phyloP scores from a whole-genome alignment of 1,284 basidiomycete species.

The Sporisorium reilianum region DNA sequence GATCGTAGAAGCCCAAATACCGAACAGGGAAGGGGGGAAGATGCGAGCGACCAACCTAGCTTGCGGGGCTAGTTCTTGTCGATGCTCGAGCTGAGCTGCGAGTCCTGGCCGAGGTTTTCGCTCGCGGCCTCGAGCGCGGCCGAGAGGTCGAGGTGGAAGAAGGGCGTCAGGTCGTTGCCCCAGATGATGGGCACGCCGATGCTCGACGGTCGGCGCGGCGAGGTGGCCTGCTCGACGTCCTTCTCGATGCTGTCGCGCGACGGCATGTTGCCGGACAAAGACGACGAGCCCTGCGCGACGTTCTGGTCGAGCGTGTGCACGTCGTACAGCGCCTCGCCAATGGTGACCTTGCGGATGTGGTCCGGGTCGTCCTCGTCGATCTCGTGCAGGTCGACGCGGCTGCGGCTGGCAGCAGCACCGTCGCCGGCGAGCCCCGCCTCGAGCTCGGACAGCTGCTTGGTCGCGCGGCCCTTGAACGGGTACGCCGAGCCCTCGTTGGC shows the following conservation, averaged over 20 bases:
- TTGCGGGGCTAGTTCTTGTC: slow-evolving; percentile 22
- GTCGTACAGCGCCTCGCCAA: slow-evolving; percentile 34
- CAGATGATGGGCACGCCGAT: slow-evolving; percentile 69
- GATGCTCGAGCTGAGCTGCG: slow-evolving; percentile 26
- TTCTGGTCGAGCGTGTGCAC: slow-evolving; percentile 20
- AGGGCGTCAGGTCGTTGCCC: slow-evolving; percentile 75
- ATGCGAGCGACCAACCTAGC: too few species aligned
- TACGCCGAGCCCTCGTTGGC: slow-evolving; percentile 44
- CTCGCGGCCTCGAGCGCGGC: slow-evolving; percentile 79
- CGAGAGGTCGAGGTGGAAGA: slow-evolving; percentile 86
- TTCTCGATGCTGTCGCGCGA: slow-evolving; percentile 35
- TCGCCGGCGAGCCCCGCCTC: slow-evolving; percentile 71
- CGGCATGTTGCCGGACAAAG: slow-evolving; percentile 9
- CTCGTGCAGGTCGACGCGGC: slow-evolving; percentile 70
- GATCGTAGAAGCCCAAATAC: not conserved
- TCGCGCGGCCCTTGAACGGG: slow-evolving; percentile 33
- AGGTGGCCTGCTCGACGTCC: slow-evolving; percentile 23
- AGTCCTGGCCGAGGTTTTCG: slow-evolving; percentile 27
- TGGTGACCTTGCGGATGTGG: slow-evolving; percentile 60
- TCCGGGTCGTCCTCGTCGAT: slow-evolving; percentile 68
- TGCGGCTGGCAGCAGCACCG: slow-evolving; percentile 56
- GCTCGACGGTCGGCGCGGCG: slow-evolving; percentile 8
- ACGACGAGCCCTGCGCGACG: not conserved
- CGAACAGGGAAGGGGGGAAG: not conserved
- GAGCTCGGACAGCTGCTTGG: slow-evolving; percentile 49